These are phyloP conservation scores for Solanum pinnatisectum DNA, from an alignment of 257 asterid species.

Conservation along the genomic window DNA sequence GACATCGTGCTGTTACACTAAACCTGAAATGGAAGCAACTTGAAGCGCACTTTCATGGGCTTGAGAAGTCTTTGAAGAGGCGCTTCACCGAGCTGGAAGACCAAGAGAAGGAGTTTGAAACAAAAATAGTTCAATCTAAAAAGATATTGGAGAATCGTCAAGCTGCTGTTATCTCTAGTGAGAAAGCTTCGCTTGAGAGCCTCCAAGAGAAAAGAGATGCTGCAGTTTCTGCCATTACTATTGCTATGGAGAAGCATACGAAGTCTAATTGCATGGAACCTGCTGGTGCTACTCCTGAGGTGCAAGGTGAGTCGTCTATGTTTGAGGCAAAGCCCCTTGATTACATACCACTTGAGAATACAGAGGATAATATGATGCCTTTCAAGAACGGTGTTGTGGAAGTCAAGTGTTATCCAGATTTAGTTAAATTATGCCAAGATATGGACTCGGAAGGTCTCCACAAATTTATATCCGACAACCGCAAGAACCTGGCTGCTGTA, in stretches of 20 bases:
- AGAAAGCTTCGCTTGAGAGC: conserved; percentile 71
- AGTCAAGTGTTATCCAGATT: conserved; percentile 72
- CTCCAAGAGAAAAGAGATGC: conserved; percentile 97
- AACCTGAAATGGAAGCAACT: conserved; percentile 94
- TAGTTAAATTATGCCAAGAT: conserved; percentile 70
- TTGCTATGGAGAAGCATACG: conserved; percentile 44
- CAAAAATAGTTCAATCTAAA: conserved; percentile 55
- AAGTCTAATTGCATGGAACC: conserved; percentile 31
- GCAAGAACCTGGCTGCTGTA: conserved; percentile 73
- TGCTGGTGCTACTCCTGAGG: conserved; percentile 17
- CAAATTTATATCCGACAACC: conserved; percentile 90
- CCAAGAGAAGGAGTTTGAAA: conserved; percentile 81
- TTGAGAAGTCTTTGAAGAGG: conserved; percentile 86
- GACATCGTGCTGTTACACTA: conserved; percentile 79
- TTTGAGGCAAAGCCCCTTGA: conserved; percentile 31
- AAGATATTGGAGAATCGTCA: conserved; percentile 72
- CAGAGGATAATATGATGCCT: conserved; percentile 18
- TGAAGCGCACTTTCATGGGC: conserved; percentile 91
- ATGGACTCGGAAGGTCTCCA: conserved; percentile 88
- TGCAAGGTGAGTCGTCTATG: conserved; percentile 29
- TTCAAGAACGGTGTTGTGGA: conserved; percentile 22
- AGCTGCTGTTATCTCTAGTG: conserved; percentile 66
- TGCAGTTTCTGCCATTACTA: conserved; percentile 74
- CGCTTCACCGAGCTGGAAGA: conserved; percentile 92
- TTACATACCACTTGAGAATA: conserved; percentile 24